Evolutionary conservation across 2,329 filamentous ascomycete species (phyloP), one percentile per base, ranked within the genome.

Genomic region (Aspergillus clavatus): DNA sequence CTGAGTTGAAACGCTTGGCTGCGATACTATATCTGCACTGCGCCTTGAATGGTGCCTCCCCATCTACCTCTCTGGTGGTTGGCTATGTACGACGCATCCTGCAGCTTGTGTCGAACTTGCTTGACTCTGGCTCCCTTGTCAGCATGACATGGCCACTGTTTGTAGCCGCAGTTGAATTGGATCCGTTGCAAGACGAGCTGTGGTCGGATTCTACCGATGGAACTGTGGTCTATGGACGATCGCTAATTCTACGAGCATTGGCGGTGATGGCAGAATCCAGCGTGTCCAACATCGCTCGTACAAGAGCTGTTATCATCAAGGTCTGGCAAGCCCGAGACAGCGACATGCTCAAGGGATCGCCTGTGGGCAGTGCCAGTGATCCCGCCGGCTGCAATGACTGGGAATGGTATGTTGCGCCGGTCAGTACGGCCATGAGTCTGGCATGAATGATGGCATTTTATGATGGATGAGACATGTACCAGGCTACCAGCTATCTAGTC

Each of bases 1-100:
- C 71, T 0, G 71, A 74, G 46, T 49, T 72, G 8, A 74, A 73
- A 50, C 63, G 71, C 6, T 54, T 73, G 2, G 69, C 72, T 1
- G 71, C 72, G 0, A 56, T 70, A 4, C 51, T 76, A 1, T 77
- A 76, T 40, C 60, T 73, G 2, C 67, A 74, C 39, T 75, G 72
- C 43, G 66, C 72, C 1, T 54, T 77, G 1, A 65, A 69, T 24
- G 68, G 69, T 7, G 71, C 72, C 2, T 60, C 60, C 0, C 74
- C 74, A 0, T 59, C 65, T 0, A 72, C 67, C 2, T 59, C 66
- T 1, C 35, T 67, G 21, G 63, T 68, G 10, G 52, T 59, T 10
- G 43, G 48, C 5, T 61, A 60, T 22, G 65, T 71, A 5, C 57
- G 58, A 7, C 54, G 59, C 10, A 67, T 73, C 10, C 47, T 73